These are phyloP conservation scores for Suillus hirtellus DNA, from an alignment of 768 basidiomycete species.

Conservation along the genomic window DNA sequence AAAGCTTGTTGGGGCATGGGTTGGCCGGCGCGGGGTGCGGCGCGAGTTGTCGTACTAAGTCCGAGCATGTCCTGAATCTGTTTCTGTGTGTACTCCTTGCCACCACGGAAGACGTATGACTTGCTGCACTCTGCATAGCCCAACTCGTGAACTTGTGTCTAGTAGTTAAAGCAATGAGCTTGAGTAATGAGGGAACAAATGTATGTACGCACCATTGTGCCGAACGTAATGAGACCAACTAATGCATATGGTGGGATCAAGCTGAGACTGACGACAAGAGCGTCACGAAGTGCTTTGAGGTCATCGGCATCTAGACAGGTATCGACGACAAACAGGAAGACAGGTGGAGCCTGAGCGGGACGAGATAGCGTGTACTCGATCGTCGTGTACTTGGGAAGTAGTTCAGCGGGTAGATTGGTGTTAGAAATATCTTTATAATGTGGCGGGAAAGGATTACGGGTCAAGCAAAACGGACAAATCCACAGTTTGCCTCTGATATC, in stretches of 20 bases:
- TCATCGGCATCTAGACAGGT: conserved; percentile 96
- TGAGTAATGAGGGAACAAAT: no score
- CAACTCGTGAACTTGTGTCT: conserved; percentile 99
- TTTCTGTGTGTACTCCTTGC: conserved; percentile 94
- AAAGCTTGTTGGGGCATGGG: conserved; percentile 77
- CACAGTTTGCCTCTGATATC: conserved; percentile 98
- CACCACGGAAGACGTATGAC: conserved; percentile 98
- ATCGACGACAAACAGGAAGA: conserved; percentile 97
- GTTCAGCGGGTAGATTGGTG: conserved; percentile 94
- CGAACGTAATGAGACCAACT: conserved; percentile 94
- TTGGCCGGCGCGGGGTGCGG: conserved; percentile 84
- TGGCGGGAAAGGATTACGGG: conserved; percentile 94
- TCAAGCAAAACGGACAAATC: conserved; percentile 99
- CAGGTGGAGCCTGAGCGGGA: conserved; percentile 87
- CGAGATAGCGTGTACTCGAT: conserved; percentile 99
- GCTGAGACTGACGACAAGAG: conserved; percentile 91
- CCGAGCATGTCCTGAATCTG: conserved; percentile 99
- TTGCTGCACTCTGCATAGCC: conserved; percentile 96
- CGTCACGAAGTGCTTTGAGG: conserved; percentile 91
- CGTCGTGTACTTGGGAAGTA: conserved; percentile 97
- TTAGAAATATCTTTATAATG: conserved; percentile 99
- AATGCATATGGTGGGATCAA: conserved; percentile 92
- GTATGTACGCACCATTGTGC: conserved; percentile 47
- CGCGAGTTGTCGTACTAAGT: conserved; percentile 62
- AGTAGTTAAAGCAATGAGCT: neutral